A percentile compares a stretch with the other conserved stretches of the same genome.
phyloP scores from a whole-genome alignment of 164 flowering plant species.

The Liquidambar formosana region DNA sequence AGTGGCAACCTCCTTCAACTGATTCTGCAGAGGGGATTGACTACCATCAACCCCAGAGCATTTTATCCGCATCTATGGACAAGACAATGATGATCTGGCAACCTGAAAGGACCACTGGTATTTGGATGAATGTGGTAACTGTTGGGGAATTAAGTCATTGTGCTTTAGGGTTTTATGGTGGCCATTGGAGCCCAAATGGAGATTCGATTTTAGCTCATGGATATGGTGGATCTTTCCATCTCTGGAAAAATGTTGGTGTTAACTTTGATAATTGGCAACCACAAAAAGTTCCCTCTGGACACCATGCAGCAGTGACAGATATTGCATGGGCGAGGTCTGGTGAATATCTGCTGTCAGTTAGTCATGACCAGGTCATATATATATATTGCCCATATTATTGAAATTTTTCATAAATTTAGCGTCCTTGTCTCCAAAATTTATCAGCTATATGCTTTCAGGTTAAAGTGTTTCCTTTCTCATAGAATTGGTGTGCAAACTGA shows the following conservation, averaged over 20 bases:
- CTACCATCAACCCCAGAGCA: slow-evolving; percentile 68
- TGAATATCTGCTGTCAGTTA: slow-evolving; percentile 77
- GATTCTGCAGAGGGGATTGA: slow-evolving; percentile 32
- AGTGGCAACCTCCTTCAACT: slow-evolving; percentile 83
- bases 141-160: slow-evolving; percentile 97
- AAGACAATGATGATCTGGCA: slow-evolving; percentile 99
- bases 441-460: neutral
- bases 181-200: slow-evolving; percentile 88
- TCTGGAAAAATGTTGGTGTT: slow-evolving; percentile 83
- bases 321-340: slow-evolving; percentile 77
- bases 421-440: neutral
- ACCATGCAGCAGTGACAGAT: slow-evolving; percentile 81
- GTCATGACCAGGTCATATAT: slow-evolving; percentile 87
- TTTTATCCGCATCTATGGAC: slow-evolving; percentile 97
- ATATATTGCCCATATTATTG: slow-evolving; percentile 1
- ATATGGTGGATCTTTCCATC: slow-evolving; percentile 95
- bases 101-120: slow-evolving; percentile 90
- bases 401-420: neutral
- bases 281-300: slow-evolving; percentile 95
- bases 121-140: slow-evolving; percentile 95
- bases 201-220: slow-evolving; percentile 89
- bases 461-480: neutral
- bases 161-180: slow-evolving; percentile 97
- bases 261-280: slow-evolving; percentile 83
- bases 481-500: neutral